Evolutionary conservation across 23 red algal genomes (phyloP).

Genomic region (Chondrus crispus): DNA sequence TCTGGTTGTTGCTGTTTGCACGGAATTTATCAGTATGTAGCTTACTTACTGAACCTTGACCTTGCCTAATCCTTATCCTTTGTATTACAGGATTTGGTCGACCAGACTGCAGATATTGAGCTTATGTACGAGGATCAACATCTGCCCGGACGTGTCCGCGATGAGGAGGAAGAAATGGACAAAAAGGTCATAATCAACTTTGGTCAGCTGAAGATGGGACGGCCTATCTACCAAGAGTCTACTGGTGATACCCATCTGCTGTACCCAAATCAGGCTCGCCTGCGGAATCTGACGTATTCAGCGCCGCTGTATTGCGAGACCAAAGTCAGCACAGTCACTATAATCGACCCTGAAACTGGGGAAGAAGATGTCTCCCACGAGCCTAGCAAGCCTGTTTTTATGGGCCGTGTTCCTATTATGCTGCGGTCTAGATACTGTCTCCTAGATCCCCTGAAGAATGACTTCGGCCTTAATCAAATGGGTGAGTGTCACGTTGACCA

Average conservation of each 20-base stretch:
- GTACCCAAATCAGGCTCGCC: slow-evolving; percentile 92
- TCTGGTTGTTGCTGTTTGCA: background rate
- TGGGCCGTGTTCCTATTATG: slow-evolving; percentile 96
- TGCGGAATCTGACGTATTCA: slow-evolving; percentile 92
- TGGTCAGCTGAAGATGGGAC: slow-evolving; percentile 83
- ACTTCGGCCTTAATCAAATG: slow-evolving; percentile 71
- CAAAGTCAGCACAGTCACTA: slow-evolving; percentile 4
- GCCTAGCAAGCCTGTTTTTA: slow-evolving; percentile 24
- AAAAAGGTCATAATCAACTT: slow-evolving; percentile 79
- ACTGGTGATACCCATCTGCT: slow-evolving; percentile 73
- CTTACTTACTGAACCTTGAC: too few relatives aligned
- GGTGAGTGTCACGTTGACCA: slow-evolving; percentile 98
- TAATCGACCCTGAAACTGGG: slow-evolving; percentile 46
- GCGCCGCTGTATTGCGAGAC: slow-evolving; percentile 91
- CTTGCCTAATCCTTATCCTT: too few relatives aligned
- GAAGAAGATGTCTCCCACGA: slow-evolving; percentile 48
- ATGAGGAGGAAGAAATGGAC: slow-evolving; percentile 50
- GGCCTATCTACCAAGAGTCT: slow-evolving; percentile 86
- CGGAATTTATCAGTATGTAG: background rate
- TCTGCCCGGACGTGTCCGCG: slow-evolving; percentile 64
- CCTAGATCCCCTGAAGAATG: slow-evolving; percentile 37
- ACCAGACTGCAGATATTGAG: slow-evolving; percentile 84
- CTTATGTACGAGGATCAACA: slow-evolving; percentile 89
- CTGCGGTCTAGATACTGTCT: slow-evolving; percentile 86
- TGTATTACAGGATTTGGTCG: slow-evolving; percentile 75